Conservation (phyloP, 2,329 filamentous ascomycete genomes). For the Dactylonectria estremocensis region DNA sequence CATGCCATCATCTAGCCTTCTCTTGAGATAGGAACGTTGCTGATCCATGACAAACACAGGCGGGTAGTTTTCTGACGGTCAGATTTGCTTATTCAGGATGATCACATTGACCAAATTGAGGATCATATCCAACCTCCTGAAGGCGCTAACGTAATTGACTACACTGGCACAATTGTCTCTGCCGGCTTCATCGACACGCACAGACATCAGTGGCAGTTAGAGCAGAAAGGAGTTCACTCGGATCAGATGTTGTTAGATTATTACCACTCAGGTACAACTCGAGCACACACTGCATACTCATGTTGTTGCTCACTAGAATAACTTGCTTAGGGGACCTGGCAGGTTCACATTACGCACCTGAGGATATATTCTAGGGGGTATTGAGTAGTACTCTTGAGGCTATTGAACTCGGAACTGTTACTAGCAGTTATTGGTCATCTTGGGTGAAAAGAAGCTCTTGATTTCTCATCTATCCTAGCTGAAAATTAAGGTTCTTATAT, state of each 20-base stretch:
- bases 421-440: no score
- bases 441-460: no score
- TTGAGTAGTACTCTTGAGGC: conserved; percentile 1
- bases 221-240: background rate
- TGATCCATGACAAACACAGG: no score
- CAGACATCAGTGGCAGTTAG: background rate
- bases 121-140: background rate
- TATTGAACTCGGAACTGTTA: no score
- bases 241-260: background rate
- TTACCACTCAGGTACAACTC: background rate
- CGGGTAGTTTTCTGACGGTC: no score
- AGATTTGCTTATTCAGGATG: conserved; percentile 29
- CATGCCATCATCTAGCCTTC: no score
- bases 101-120: conserved; percentile 15
- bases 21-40: no score
- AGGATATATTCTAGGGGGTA: conserved; percentile 2
- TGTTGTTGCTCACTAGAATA: no score
- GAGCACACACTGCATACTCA: no score
- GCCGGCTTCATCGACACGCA: background rate
- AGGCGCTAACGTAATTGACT: background rate
- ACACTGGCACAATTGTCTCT: background rate
- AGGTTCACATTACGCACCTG: background rate
- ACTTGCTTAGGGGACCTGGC: no score
- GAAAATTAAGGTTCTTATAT: no score
- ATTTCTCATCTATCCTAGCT: no score